Evolutionary conservation across 139 green algal genomes (phyloP).

Genomic region (Chlorella ohadii): DNA sequence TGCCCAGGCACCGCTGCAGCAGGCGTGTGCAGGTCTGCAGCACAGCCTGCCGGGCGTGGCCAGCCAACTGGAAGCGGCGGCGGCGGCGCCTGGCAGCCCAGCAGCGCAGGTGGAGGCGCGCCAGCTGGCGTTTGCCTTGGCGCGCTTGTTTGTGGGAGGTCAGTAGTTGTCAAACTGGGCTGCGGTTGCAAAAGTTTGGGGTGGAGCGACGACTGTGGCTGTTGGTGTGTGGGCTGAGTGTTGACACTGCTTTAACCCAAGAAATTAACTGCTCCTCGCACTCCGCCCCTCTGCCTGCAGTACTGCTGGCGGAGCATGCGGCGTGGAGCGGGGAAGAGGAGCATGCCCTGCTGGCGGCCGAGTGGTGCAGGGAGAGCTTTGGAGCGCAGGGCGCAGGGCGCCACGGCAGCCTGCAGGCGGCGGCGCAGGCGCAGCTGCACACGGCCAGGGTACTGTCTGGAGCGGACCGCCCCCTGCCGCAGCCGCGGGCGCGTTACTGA

Average conservation of each 20-base stretch:
- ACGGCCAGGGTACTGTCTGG: neutral
- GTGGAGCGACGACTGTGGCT: no score
- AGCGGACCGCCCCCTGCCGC: neutral
- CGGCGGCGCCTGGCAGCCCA: neutral
- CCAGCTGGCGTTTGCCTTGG: slow-evolving; percentile 6
- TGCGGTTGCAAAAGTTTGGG: no score
- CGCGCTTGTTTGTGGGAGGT: slow-evolving; percentile 9
- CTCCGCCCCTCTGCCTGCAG: neutral
- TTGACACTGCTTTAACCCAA: no score
- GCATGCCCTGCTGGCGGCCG: slow-evolving; percentile 9
- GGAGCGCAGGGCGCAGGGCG: neutral
- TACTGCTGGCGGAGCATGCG: slow-evolving; percentile 21
- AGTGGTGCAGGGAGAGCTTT: slow-evolving; percentile 16
- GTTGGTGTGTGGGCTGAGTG: no score
- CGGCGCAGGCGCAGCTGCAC: neutral
- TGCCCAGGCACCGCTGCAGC: neutral
- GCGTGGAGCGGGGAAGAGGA: slow-evolving; percentile 13
- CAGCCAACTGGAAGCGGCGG: neutral
- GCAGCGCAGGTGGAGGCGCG: slow-evolving; percentile 14
- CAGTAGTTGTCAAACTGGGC: neutral
- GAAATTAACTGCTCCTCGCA: no score
- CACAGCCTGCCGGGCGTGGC: neutral
- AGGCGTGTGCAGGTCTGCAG: neutral
- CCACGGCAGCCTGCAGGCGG: neutral
- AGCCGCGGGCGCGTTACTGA: slow-evolving; percentile 8